Percentiles rank a stretch among this genome's conserved stretches.
These are phyloP conservation scores for Umbelopsis sp. DNA, from an alignment of 371 early-diverging fungal species.

Conservation along the genomic window DNA sequence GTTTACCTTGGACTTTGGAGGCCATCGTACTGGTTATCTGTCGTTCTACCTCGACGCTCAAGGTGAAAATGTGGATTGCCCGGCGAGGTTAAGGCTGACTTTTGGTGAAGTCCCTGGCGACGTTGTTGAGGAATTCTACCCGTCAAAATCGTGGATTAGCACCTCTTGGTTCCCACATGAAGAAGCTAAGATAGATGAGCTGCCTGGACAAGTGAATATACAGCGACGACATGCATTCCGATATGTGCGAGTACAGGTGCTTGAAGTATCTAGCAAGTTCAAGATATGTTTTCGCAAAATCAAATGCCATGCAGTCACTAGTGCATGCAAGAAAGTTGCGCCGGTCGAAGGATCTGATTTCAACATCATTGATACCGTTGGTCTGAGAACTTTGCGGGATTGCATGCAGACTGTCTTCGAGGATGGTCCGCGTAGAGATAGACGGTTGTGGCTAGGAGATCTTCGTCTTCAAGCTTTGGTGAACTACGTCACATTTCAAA, in stretches of 20 bases:
- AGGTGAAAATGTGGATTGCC: constrained; percentile 11
- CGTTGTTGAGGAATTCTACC: constrained; percentile 16
- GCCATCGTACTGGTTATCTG: constrained; percentile 15
- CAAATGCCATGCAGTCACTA: background rate
- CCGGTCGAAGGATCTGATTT: background rate
- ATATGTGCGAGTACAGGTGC: background rate
- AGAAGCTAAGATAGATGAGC: background rate
- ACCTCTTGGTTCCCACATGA: constrained; percentile 16
- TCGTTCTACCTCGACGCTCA: constrained; percentile 3
- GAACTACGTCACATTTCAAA: constrained; percentile 17
- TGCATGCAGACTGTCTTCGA: constrained; percentile 20
- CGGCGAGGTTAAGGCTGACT: constrained; percentile 3
- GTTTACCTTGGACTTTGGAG: constrained; percentile 3
- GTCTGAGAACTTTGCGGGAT: constrained; percentile 14
- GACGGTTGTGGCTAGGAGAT: constrained; percentile 11
- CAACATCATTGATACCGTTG: background rate
- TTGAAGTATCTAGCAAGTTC: constrained; percentile 11
- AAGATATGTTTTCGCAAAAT: constrained; percentile 13
- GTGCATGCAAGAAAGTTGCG: background rate
- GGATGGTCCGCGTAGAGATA: constrained; percentile 13
- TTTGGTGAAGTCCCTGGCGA: constrained; percentile 16
- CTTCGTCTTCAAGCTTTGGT: constrained; percentile 18
- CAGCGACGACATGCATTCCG: constrained; percentile 10
- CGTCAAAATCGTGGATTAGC: constrained; percentile 19
- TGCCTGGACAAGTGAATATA: constrained; percentile 1